Percentiles rank a stretch among this genome's conserved stretches.
phyloP scores from a whole-genome alignment of 1,284 basidiomycete genomes.

The Vanrija sp. region DNA sequence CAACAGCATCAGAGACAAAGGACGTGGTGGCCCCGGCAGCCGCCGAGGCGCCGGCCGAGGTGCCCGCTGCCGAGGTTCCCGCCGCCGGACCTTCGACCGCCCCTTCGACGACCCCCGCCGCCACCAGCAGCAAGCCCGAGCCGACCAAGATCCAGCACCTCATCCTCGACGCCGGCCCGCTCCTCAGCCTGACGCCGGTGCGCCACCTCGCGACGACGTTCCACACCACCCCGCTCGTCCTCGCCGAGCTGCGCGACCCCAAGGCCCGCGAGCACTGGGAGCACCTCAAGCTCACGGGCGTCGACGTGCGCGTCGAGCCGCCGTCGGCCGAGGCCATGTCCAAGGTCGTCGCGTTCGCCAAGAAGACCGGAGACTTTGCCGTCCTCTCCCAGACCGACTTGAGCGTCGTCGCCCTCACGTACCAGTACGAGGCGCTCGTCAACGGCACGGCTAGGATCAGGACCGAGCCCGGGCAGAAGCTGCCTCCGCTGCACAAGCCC shows the following conservation, averaged over 20 bases:
- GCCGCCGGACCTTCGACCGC: not conserved
- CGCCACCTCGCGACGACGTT: constrained; percentile 76
- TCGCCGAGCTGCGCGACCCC: constrained; percentile 81
- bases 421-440: constrained; percentile 62
- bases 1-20: not conserved
- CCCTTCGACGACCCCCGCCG: not conserved
- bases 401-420: constrained; percentile 83
- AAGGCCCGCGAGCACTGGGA: constrained; percentile 80
- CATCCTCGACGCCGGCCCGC: constrained; percentile 85
- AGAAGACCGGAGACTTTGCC: constrained; percentile 93
- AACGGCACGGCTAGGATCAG: constrained; percentile 52
- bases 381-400: constrained; percentile 90
- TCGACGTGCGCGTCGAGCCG: constrained; percentile 67
- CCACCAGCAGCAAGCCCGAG: constrained; percentile 14
- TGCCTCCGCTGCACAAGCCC: constrained; percentile 1
- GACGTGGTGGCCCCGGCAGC: not conserved
- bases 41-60: not conserved
- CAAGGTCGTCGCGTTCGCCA: constrained; percentile 83
- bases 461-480: constrained; percentile 53
- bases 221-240: constrained; percentile 81
- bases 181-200: constrained; percentile 79
- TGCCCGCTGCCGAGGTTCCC: not conserved
- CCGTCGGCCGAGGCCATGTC: constrained; percentile 70
- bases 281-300: constrained; percentile 59
- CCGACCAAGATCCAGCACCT: constrained; percentile 60